Percentiles rank a stretch among this genome's conserved stretches.
Evolutionary conservation across 2,329 filamentous ascomycete genomes (phyloP).

Genomic region (Penicillium sp.): DNA sequence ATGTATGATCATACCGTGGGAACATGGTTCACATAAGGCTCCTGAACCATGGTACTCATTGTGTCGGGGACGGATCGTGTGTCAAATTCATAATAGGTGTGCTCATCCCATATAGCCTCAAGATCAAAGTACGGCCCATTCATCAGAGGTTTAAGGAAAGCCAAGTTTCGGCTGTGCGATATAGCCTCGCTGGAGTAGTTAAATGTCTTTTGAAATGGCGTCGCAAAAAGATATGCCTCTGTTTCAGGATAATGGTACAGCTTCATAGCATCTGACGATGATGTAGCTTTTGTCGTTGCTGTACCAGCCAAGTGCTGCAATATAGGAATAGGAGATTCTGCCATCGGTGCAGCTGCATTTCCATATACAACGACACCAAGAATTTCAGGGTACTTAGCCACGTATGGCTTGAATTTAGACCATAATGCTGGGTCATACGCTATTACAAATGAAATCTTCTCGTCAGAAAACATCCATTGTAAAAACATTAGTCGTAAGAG

Average conservation of each 20-base stretch:
- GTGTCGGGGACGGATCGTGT: conserved; percentile 66
- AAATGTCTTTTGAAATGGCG: conserved; percentile 52
- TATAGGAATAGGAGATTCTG: background rate
- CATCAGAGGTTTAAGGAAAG: conserved; percentile 61
- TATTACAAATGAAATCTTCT: background rate
- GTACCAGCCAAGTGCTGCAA: background rate
- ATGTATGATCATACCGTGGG: conserved; percentile 55
- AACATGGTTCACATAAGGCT: conserved; percentile 75
- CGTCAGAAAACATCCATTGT: background rate
- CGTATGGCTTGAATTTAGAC: background rate
- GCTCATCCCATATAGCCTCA: conserved; percentile 74
- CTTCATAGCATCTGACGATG: background rate
- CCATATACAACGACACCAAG: background rate
- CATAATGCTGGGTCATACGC: background rate
- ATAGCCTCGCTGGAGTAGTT: conserved; percentile 52
- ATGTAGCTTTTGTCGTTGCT: background rate
- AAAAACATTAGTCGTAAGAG: background rate
- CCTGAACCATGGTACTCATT: conserved; percentile 76
- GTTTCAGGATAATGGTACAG: conserved; percentile 38
- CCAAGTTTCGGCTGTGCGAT: conserved; percentile 62
- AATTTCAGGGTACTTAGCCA: background rate
- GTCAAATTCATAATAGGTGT: conserved; percentile 67
- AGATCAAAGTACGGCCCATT: conserved; percentile 67
- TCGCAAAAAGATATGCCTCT: conserved; percentile 42
- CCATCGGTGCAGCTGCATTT: background rate